Percentiles rank a stretch among this genome's conserved stretches.
phyloP scores from a whole-genome alignment of 2,329 filamentous ascomycete genomes.

The Diaporthe vaccinii region DNA sequence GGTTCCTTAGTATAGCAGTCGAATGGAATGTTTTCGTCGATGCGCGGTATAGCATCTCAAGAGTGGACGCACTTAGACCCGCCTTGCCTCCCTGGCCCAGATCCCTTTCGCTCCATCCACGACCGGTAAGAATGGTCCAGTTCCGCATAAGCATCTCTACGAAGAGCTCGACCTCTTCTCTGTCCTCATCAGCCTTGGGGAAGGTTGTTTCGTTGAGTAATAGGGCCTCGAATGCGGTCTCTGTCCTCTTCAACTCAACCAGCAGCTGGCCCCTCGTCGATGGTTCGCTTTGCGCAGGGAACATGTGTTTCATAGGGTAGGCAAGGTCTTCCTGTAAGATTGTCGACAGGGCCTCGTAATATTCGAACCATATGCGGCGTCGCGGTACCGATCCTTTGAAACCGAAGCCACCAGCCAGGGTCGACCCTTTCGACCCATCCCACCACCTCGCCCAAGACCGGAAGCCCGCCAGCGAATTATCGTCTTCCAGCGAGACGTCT shows the following conservation, averaged over 20 bases:
- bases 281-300: slow-evolving; percentile 58
- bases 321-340: slow-evolving; percentile 77
- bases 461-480: slow-evolving; percentile 69
- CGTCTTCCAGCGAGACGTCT: slow-evolving; percentile 64
- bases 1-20: slow-evolving; percentile 84
- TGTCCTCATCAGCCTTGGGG: slow-evolving; percentile 84
- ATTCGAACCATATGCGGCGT: slow-evolving; percentile 84
- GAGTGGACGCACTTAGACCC: slow-evolving; percentile 78
- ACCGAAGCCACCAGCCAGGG: slow-evolving; percentile 67
- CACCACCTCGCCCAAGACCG: slow-evolving; percentile 80
- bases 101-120: slow-evolving; percentile 84
- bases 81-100: slow-evolving; percentile 86
- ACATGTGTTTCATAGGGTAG: slow-evolving; percentile 65
- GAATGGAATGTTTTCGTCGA: slow-evolving; percentile 97
- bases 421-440: slow-evolving; percentile 61
- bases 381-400: slow-evolving; percentile 72
- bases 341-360: slow-evolving; percentile 84
- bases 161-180: slow-evolving; percentile 85
- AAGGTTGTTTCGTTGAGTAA: slow-evolving; percentile 86
- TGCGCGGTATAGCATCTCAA: slow-evolving; percentile 91
- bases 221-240: slow-evolving; percentile 83
- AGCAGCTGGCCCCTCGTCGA: slow-evolving; percentile 75
- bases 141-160: slow-evolving; percentile 84
- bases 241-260: slow-evolving; percentile 83
- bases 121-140: slow-evolving; percentile 85